Evolutionary conservation across 192 early-diverging fungal species (phyloP).

Genomic region (Globomyces pollinis-pini): DNA sequence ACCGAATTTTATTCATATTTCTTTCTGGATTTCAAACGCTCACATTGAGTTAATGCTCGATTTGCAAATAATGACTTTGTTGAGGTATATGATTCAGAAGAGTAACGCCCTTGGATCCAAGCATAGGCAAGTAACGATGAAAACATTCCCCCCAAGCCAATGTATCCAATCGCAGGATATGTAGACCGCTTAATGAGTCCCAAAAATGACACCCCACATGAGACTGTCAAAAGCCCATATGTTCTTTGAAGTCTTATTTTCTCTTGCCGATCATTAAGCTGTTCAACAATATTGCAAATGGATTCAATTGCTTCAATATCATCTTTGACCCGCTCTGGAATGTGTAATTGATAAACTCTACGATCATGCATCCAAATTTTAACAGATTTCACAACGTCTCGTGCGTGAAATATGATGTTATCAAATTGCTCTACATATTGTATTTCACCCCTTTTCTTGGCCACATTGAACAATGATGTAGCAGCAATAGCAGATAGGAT

Average conservation of each 20-base stretch:
- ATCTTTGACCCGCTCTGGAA: background rate
- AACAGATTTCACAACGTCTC: background rate
- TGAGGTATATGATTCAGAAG: background rate
- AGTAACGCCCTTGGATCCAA: background rate
- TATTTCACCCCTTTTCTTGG: constrained; percentile 3
- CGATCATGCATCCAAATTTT: constrained; percentile 6
- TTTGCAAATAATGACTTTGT: background rate
- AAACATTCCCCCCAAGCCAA: background rate
- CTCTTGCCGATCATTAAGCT: background rate
- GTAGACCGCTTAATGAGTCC: background rate
- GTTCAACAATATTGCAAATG: background rate
- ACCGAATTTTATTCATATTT: too few species aligned
- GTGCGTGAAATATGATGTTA: background rate
- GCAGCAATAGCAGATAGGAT: background rate
- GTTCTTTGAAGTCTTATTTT: background rate
- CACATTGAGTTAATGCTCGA: background rate
- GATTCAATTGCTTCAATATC: background rate
- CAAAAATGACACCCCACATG: background rate
- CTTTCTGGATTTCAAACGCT: too few species aligned
- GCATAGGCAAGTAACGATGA: background rate
- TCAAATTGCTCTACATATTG: constrained; percentile 5
- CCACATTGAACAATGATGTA: background rate
- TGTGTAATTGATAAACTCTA: background rate
- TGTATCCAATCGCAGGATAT: background rate
- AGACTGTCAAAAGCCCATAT: constrained; percentile 1